phyloP scores from a whole-genome alignment of 176 grass and related monocot species.

The barley (Hordeum vulgare) region DNA sequence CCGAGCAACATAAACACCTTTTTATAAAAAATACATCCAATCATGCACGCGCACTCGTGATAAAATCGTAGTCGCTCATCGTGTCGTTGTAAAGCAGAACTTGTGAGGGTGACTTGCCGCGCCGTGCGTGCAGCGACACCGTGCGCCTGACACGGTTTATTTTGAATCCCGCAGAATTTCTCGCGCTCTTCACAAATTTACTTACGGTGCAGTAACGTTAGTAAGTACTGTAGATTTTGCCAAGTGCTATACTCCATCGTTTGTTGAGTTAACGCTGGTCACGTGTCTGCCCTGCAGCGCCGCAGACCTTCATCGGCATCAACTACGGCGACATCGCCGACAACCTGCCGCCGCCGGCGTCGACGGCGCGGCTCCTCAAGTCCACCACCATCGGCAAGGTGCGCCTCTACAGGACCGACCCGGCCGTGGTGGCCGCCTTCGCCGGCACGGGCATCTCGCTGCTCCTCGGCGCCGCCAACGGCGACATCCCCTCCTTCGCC shows the following conservation, averaged over 20 bases:
- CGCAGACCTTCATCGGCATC: constrained; percentile 84
- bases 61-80: not conserved
- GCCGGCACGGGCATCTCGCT: constrained; percentile 70
- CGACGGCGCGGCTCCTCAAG: constrained; percentile 53
- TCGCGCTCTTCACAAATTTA: not conserved
- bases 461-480: constrained; percentile 72
- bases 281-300: constrained; percentile 9
- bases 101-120: constrained; percentile 5
- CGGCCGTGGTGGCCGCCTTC: constrained; percentile 55
- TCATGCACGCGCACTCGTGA: not conserved
- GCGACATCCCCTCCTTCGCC: constrained; percentile 70
- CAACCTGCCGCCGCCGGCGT: constrained; percentile 73
- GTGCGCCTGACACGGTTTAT: too few species aligned
- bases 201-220: not conserved
- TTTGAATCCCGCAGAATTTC: not conserved
- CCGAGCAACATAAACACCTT: not conserved
- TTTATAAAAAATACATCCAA: not conserved
- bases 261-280: not conserved
- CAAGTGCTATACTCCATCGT: too few species aligned
- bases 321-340: constrained; percentile 90
- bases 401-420: constrained; percentile 77
- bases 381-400: constrained; percentile 83
- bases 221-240: not conserved
- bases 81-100: too few species aligned
- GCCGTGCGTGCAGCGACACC: not conserved